A percentile compares a stretch with the other conserved stretches of the same genome.
Conservation (phyloP, 1,284 basidiomycete species). For the Papiliotrema nemorosa region DNA sequence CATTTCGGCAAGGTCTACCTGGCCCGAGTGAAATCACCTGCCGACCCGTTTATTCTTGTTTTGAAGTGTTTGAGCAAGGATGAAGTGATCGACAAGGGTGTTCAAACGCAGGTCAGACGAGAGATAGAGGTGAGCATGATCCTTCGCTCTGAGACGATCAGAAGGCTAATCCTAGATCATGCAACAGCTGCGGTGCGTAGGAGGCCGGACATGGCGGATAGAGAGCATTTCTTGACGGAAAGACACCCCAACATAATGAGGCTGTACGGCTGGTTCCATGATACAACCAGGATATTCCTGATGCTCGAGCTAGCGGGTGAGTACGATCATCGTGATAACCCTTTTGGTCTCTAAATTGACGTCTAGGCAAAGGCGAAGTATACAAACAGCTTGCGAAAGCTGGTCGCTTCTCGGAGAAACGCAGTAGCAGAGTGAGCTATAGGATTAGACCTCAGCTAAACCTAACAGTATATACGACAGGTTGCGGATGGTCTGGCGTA, state of each 20-base stretch:
- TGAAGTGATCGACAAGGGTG: conserved; percentile 76
- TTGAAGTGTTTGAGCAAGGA: conserved; percentile 95
- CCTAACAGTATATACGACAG: conserved; percentile 80
- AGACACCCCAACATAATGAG: conserved; percentile 86
- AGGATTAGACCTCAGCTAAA: neutral
- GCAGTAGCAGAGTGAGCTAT: conserved; percentile 59
- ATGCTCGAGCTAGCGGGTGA: conserved; percentile 77
- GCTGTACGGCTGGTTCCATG: conserved; percentile 96
- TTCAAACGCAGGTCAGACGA: conserved; percentile 87
- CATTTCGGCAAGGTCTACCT: conserved; percentile 93
- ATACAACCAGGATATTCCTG: conserved; percentile 88
- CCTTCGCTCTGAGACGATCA: neutral
- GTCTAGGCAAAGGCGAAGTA: conserved; percentile 81
- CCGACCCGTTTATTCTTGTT: conserved; percentile 72
- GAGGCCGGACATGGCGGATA: neutral
- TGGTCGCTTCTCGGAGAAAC: conserved; percentile 71
- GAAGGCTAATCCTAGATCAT: conserved; percentile 66
- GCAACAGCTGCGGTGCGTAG: conserved; percentile 51
- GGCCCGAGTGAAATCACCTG: conserved; percentile 79
- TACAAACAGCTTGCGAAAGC: conserved; percentile 81
- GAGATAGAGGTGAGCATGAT: conserved; percentile 61
- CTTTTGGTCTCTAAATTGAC: no score
- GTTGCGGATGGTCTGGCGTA: conserved; percentile 94
- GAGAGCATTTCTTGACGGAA: no score
- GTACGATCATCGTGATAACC: neutral